Conservation (phyloP, 108 stramenopile species). For the Chaetoceros tenuissimus region DNA sequence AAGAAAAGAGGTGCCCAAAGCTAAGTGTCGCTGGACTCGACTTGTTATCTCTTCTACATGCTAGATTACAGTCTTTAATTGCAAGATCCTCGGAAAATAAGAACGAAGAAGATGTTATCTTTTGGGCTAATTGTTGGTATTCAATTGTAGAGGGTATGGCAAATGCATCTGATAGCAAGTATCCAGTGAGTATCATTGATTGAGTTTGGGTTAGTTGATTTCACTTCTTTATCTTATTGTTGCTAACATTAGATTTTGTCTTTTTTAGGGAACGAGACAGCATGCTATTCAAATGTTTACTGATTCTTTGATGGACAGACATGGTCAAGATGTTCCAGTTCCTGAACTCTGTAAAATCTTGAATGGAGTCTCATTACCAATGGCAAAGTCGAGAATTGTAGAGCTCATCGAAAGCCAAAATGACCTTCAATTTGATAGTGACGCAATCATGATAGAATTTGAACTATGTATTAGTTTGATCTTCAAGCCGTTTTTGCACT, state of each 20-base stretch:
- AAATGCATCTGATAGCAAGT: conserved; percentile 49
- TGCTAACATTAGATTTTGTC: conserved; percentile 2
- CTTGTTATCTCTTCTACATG: conserved; percentile 51
- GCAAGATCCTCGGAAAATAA: conserved; percentile 6
- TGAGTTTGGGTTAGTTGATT: conserved; percentile 3
- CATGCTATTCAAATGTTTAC: conserved; percentile 76
- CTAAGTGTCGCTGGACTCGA: conserved; percentile 73
- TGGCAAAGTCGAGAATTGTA: conserved; percentile 54
- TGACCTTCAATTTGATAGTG: conserved; percentile 16
- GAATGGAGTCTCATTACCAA: conserved; percentile 48
- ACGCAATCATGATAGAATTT: conserved; percentile 64
- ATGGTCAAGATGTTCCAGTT: conserved; percentile 38
- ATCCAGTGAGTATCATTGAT: conserved; percentile 41
- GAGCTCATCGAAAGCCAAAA: conserved; percentile 31
- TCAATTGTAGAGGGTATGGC: conserved; percentile 54
- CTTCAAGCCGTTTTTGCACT: conserved; percentile 78
- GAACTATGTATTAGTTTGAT: conserved; percentile 73
- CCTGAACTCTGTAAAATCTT: conserved; percentile 39
- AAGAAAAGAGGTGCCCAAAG: conserved; percentile 55
- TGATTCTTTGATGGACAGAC: conserved; percentile 67
- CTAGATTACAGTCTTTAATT: conserved; percentile 23
- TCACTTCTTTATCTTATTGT: neutral
- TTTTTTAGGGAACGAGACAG: conserved; percentile 56
- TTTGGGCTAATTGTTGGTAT: conserved; percentile 44
- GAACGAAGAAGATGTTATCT: conserved; percentile 19